Percentiles rank a stretch among this genome's conserved stretches.
phyloP scores from a whole-genome alignment of 2,329 filamentous ascomycete genomes.

The Aphanoascus verrucosus region DNA sequence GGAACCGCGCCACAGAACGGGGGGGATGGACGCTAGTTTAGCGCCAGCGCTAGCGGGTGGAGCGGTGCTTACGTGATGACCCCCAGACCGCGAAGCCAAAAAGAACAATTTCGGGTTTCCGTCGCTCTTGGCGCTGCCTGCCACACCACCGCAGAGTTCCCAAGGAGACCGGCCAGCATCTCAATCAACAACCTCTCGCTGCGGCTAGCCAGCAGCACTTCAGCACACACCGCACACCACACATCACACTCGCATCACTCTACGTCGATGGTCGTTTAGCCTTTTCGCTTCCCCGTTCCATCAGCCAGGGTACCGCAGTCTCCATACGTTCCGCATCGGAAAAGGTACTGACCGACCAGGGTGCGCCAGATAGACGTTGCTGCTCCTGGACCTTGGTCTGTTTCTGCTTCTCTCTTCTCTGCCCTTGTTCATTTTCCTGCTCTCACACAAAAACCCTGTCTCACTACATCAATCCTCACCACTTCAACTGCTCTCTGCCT shows the following conservation, averaged over 20 bases:
- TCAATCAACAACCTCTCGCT: not conserved
- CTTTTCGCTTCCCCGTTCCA: conserved; percentile 3
- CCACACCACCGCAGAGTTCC: no score
- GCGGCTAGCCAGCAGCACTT: not conserved
- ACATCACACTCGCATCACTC: not conserved
- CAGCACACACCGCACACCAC: not conserved
- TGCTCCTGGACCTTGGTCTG: not conserved
- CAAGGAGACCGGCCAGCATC: no score
- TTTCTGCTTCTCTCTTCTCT: not conserved
- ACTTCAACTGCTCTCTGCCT: not conserved
- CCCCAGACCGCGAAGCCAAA: not conserved
- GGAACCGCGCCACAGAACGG: not conserved
- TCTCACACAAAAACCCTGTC: not conserved
- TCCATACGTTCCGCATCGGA: not conserved
- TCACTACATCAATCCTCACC: not conserved
- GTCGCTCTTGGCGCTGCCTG: no score
- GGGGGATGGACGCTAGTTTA: not conserved
- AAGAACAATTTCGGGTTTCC: no score
- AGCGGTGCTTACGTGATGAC: not conserved
- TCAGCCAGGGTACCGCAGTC: conserved; percentile 1
- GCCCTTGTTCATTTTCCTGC: not conserved
- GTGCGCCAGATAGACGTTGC: not conserved
- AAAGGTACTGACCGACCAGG: not conserved
- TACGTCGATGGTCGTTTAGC: not conserved
- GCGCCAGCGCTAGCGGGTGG: not conserved